A percentile compares a stretch with the other conserved stretches of the same genome.
Evolutionary conservation across 1,284 basidiomycete species (phyloP).

Genomic region (Ustilago bromivora): DNA sequence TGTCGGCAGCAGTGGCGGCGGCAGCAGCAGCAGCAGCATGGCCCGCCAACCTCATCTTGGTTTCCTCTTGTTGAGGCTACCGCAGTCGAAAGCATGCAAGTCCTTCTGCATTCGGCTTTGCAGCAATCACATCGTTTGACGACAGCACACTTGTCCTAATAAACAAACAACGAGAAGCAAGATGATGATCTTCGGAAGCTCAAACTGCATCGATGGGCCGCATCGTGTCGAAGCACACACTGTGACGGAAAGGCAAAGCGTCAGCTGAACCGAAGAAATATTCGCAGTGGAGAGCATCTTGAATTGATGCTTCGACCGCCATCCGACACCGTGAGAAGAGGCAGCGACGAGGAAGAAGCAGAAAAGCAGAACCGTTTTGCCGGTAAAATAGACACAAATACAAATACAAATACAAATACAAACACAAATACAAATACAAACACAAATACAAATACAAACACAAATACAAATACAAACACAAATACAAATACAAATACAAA

Average conservation of each 20-base stretch:
- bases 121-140: neutral
- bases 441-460: too few species aligned
- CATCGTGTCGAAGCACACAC: neutral
- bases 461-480: too few species aligned
- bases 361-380: slow-evolving; percentile 2
- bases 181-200: neutral
- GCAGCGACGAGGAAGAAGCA: neutral
- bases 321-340: neutral
- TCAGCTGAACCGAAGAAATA: slow-evolving; percentile 3
- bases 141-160: neutral
- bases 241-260: neutral
- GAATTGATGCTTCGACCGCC: neutral
- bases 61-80: neutral
- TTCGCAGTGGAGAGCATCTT: slow-evolving; percentile 9
- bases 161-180: neutral
- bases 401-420: too few species aligned
- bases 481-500: too few species aligned
- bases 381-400: slow-evolving; percentile 8
- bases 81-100: neutral
- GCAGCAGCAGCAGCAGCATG: neutral
- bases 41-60: neutral
- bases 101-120: too few species aligned
- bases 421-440: too few species aligned
- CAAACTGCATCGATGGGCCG: neutral
- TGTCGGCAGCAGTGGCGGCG: slow-evolving; percentile 3